These are phyloP conservation scores for Moricandia moricandioides DNA, from an alignment of 345 rosid genomes.

Conservation along the genomic window DNA sequence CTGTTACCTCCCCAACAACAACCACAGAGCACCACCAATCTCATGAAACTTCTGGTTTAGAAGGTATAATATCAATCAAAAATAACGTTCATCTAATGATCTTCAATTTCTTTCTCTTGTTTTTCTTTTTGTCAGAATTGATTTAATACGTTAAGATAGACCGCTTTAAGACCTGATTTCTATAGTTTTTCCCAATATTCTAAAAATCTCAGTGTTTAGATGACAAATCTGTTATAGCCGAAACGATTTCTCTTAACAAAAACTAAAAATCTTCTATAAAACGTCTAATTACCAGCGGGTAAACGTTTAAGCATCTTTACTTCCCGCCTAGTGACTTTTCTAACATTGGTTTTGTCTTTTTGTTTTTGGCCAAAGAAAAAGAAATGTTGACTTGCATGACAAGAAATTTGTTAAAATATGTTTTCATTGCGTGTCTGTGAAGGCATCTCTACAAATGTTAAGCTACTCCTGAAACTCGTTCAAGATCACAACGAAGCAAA, in stretches of 20 bases:
- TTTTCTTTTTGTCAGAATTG: neutral
- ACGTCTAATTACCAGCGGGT: neutral
- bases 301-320: neutral
- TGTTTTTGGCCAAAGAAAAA: neutral
- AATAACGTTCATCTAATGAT: neutral
- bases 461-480: conserved; percentile 63
- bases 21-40: conserved; percentile 2
- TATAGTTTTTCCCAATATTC: neutral
- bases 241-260: neutral
- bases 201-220: neutral
- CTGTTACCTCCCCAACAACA: conserved; percentile 25
- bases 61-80: conserved; percentile 43
- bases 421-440: neutral
- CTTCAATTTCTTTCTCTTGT: neutral
- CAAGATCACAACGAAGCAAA: conserved; percentile 70
- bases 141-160: neutral
- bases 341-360: neutral
- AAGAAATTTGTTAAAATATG: neutral
- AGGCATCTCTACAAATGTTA: conserved; percentile 63
- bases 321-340: neutral
- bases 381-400: neutral
- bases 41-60: conserved; percentile 44
- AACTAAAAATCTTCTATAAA: neutral
- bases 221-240: neutral
- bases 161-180: neutral